These are phyloP conservation scores for Aureobasidium sp. DNA, from an alignment of 2,329 filamentous ascomycete species.

Conservation along the genomic window DNA sequence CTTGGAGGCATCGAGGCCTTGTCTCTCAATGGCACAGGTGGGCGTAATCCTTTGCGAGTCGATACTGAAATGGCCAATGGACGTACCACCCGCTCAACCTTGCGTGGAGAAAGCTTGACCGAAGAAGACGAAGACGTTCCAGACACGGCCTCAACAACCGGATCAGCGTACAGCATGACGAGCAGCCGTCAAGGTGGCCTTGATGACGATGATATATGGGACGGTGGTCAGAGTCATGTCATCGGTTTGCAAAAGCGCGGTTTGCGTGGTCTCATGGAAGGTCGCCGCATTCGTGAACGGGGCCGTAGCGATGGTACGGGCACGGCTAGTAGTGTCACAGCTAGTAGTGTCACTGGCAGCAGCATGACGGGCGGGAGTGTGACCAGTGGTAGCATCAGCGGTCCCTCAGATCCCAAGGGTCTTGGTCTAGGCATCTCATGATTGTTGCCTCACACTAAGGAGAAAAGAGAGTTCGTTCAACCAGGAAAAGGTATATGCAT, in stretches of 20 bases:
- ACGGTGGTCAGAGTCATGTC: conserved; percentile 73
- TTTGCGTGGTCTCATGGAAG: conserved; percentile 88
- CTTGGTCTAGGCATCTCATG: conserved; percentile 17
- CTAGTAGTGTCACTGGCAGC: not conserved
- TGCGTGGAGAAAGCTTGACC: conserved; percentile 27
- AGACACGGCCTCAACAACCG: conserved; percentile 29
- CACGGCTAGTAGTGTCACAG: not conserved
- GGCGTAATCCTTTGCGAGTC: conserved; percentile 36
- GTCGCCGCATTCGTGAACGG: conserved; percentile 73
- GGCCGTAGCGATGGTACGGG: conserved; percentile 34
- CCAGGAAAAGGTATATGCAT: not conserved
- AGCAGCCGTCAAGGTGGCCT: conserved; percentile 33
- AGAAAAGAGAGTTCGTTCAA: not conserved
- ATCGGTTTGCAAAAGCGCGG: conserved; percentile 94
- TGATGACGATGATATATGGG: conserved; percentile 63
- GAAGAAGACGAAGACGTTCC: conserved; percentile 29
- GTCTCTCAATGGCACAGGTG: conserved; percentile 25
- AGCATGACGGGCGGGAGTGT: not conserved
- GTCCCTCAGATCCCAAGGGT: not conserved
- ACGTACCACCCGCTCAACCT: conserved; percentile 29
- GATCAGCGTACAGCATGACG: conserved; percentile 24
- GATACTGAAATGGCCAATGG: conserved; percentile 43
- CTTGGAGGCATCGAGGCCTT: conserved; percentile 24
- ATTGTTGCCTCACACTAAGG: not conserved
- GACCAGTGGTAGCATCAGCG: not conserved